phyloP scores from a whole-genome alignment of 2,329 filamentous ascomycete genomes.

The Pyrenophora teres region DNA sequence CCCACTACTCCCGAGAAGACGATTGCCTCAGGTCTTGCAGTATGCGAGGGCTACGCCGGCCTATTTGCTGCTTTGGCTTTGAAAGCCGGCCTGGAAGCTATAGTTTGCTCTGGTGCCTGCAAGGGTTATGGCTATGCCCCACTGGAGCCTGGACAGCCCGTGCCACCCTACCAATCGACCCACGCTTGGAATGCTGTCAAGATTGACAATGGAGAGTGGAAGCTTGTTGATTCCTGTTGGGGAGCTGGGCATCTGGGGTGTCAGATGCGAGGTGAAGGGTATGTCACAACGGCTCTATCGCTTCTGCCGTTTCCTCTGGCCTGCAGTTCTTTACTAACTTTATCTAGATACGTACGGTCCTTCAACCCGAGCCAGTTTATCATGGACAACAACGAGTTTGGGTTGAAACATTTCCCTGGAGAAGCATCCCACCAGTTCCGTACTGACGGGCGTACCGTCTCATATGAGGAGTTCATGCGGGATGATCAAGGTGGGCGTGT shows the following conservation, averaged over 20 bases:
- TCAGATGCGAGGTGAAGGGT: constrained; percentile 49
- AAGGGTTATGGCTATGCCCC: constrained; percentile 79
- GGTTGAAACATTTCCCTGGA: constrained; percentile 75
- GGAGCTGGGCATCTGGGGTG: constrained; percentile 72
- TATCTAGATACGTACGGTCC: constrained; percentile 62
- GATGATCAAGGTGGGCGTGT: constrained; percentile 57
- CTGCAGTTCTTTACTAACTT: constrained; percentile 1
- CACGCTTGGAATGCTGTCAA: constrained; percentile 95
- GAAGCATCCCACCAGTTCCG: constrained; percentile 74
- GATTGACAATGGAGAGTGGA: constrained; percentile 87
- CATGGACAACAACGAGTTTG: constrained; percentile 78
- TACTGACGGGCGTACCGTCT: constrained; percentile 67
- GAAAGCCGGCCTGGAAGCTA: constrained; percentile 76
- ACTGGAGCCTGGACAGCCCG: constrained; percentile 64
- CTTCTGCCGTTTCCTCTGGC: constrained; percentile 4
- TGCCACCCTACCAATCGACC: constrained; percentile 66
- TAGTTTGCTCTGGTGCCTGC: constrained; percentile 77
- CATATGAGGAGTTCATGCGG: constrained; percentile 82
- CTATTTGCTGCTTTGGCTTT: constrained; percentile 79
- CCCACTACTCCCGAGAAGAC: constrained; percentile 72
- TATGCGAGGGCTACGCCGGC: constrained; percentile 89
- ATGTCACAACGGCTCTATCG: constrained; percentile 50
- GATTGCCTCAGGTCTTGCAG: constrained; percentile 76
- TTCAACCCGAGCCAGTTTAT: constrained; percentile 67
- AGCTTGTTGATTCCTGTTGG: constrained; percentile 91